Percentiles rank a stretch among this genome's conserved stretches.
phyloP scores from a whole-genome alignment of 2,329 filamentous ascomycete species.

The Colletotrichum euphorbiae region DNA sequence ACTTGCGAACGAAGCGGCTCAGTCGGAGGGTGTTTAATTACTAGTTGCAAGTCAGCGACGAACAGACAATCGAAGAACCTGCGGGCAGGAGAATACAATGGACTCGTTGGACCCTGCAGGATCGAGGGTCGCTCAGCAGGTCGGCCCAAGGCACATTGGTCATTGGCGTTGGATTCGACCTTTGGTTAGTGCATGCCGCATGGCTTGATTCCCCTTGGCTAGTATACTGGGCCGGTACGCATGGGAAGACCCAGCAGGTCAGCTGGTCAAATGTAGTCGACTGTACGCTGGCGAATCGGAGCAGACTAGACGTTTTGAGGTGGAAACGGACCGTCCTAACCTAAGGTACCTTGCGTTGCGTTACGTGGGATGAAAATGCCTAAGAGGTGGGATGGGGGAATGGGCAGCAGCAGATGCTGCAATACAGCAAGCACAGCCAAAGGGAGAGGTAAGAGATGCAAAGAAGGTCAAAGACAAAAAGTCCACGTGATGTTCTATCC shows the following conservation, averaged over 20 bases:
- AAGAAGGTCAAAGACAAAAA: not conserved
- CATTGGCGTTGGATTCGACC: slow-evolving; percentile 12
- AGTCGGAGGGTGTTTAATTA: not conserved
- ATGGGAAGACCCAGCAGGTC: slow-evolving; percentile 27
- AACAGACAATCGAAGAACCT: slow-evolving; percentile 13
- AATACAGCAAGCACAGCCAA: no score
- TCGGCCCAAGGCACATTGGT: slow-evolving; percentile 1
- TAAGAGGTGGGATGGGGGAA: not conserved
- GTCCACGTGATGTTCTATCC: slow-evolving; percentile 12
- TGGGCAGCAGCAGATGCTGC: no score
- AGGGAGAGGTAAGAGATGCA: not conserved
- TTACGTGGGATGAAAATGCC: slow-evolving; percentile 21
- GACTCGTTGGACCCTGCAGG: slow-evolving; percentile 38
- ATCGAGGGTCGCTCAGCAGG: slow-evolving; percentile 35
- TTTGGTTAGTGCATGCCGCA: slow-evolving; percentile 24
- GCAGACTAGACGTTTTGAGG: slow-evolving; percentile 7
- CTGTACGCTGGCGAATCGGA: slow-evolving; percentile 23
- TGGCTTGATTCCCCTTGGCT: slow-evolving; percentile 24
- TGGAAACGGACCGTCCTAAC: slow-evolving; percentile 29
- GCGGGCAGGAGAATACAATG: slow-evolving; percentile 17
- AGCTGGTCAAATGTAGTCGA: slow-evolving; percentile 28
- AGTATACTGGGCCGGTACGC: slow-evolving; percentile 27
- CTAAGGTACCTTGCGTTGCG: slow-evolving; percentile 8
- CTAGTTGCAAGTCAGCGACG: not conserved
- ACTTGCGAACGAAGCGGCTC: slow-evolving; percentile 2